Percentiles rank a stretch among this genome's conserved stretches.
Conservation (phyloP, 176 grass and related monocot genomes). For the Alloteropsis semialata region DNA sequence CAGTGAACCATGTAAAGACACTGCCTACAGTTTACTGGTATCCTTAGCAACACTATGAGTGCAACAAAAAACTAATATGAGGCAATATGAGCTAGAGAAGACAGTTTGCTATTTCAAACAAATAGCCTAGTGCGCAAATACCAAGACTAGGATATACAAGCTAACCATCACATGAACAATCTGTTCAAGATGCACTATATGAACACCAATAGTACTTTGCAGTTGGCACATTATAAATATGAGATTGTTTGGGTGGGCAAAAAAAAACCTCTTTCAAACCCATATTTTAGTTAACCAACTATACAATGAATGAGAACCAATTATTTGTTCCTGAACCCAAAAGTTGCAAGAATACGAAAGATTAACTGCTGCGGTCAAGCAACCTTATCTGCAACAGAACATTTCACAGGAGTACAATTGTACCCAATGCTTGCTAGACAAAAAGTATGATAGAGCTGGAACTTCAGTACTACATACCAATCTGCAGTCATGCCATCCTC, state of each 20-base stretch:
- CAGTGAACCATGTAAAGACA: not conserved
- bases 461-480: slow-evolving; percentile 45
- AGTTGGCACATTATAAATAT: not conserved
- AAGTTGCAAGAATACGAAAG: not conserved
- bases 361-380: not conserved
- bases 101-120: not conserved
- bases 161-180: not conserved
- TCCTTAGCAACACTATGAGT: not conserved
- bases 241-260: not conserved
- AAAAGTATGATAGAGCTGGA: not conserved
- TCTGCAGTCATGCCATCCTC: slow-evolving; percentile 98
- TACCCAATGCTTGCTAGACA: slow-evolving; percentile 2
- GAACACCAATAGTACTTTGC: not conserved
- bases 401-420: not conserved
- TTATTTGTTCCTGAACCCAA: not conserved
- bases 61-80: not conserved
- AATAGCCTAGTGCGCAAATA: not conserved
- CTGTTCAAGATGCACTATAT: not conserved
- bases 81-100: not conserved
- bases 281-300: not conserved
- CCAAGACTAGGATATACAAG: not conserved
- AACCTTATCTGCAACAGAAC: not conserved
- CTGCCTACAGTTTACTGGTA: not conserved
- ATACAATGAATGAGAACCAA: not conserved
- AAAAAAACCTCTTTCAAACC: not conserved